A percentile compares a stretch with the other conserved stretches of the same genome.
These are phyloP conservation scores for Chaetomiaceae sp. DNA, from an alignment of 2,329 filamentous ascomycete genomes.

Conservation along the genomic window DNA sequence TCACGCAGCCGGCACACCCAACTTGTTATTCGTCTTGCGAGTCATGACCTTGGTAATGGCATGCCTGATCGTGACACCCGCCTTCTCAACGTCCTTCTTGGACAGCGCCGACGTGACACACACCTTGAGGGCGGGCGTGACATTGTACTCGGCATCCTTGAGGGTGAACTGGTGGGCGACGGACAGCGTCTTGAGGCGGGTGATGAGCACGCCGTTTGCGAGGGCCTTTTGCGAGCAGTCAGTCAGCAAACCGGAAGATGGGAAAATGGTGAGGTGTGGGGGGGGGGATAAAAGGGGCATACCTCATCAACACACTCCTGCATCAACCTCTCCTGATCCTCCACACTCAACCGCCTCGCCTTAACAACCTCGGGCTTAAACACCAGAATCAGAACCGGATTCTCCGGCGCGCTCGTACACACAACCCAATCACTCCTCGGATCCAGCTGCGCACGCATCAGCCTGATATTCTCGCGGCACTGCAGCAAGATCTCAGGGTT, in stretches of 20 bases:
- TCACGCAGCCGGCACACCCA: conserved; percentile 33
- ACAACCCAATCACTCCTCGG: conserved; percentile 89
- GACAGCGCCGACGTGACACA: conserved; percentile 83
- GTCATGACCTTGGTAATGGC: conserved; percentile 90
- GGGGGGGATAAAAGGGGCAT: conserved; percentile 31
- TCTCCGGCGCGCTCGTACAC: conserved; percentile 76
- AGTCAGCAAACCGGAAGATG: neutral
- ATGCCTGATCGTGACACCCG: conserved; percentile 80
- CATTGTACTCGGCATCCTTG: conserved; percentile 64
- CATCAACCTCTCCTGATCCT: conserved; percentile 79
- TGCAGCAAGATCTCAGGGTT: conserved; percentile 76
- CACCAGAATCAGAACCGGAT: conserved; percentile 78
- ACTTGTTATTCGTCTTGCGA: conserved; percentile 51
- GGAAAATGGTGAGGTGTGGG: neutral
- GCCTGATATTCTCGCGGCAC: conserved; percentile 79
- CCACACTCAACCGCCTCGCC: conserved; percentile 60
- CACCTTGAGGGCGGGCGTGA: conserved; percentile 82
- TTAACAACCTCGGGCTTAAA: conserved; percentile 80
- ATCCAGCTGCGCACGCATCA: conserved; percentile 82
- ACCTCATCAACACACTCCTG: conserved; percentile 97
- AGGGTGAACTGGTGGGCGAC: conserved; percentile 58
- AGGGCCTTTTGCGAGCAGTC: conserved; percentile 55
- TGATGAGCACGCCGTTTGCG: conserved; percentile 84
- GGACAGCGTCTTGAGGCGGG: conserved; percentile 75
- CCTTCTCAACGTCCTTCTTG: conserved; percentile 94